Percentiles rank a stretch among this genome's conserved stretches.
Evolutionary conservation across 139 green algal genomes (phyloP).

Genomic region (Limnomonas spitsbergensis): DNA sequence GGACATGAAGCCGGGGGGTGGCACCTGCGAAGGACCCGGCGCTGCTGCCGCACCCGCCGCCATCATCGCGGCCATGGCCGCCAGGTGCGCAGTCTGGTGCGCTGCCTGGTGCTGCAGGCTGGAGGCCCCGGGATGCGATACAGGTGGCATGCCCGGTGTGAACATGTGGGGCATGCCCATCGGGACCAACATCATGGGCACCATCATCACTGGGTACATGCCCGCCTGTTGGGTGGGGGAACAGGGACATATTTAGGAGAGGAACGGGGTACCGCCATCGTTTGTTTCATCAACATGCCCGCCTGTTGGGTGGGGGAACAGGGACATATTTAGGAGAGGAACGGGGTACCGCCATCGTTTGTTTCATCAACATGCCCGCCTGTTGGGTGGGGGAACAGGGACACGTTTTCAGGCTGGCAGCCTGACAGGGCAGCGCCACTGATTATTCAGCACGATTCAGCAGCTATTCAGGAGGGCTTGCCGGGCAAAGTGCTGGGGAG

Average conservation of each 20-base stretch:
- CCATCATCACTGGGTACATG: background rate
- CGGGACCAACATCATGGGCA: background rate
- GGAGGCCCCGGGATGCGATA: background rate
- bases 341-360: background rate
- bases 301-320: background rate
- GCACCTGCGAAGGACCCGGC: background rate
- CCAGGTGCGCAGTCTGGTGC: no score
- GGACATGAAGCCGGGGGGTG: background rate
- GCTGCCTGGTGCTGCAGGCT: background rate
- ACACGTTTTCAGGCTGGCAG: no score
- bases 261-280: background rate
- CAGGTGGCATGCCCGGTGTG: background rate
- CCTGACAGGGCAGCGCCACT: background rate
- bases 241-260: background rate
- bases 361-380: background rate
- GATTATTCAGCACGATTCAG: background rate
- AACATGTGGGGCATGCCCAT: background rate
- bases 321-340: background rate
- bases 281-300: background rate
- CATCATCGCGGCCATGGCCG: background rate
- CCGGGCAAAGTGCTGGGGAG: background rate
- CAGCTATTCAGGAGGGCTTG: background rate
- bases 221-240: background rate
- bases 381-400: background rate
- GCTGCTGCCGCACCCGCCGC: background rate